Evolutionary conservation across 2,329 filamentous ascomycete genomes (phyloP).

Genomic region (Ceratocystis diversiconidia): DNA sequence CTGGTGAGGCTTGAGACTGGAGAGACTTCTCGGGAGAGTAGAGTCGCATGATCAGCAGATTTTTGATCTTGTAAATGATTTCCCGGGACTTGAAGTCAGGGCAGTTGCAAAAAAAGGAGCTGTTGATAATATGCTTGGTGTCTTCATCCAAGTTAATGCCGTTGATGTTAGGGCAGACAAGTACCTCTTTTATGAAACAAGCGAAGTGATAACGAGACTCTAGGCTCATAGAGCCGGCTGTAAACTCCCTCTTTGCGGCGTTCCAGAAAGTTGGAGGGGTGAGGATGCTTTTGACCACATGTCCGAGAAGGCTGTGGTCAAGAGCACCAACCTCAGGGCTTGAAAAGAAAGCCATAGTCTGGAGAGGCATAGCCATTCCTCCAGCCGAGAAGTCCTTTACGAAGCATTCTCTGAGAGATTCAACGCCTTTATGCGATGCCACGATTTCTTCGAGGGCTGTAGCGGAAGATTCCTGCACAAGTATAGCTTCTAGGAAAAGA

Average conservation of each 20-base stretch:
- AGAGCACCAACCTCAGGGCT: neutral
- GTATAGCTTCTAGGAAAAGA: conserved; percentile 10
- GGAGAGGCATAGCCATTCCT: neutral
- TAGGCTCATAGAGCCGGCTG: neutral
- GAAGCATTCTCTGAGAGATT: neutral
- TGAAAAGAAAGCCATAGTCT: conserved; percentile 3
- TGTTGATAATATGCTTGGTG: neutral
- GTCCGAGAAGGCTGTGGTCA: neutral
- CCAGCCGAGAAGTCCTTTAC: neutral
- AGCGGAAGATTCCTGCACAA: neutral
- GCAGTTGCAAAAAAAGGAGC: too few relatives aligned
- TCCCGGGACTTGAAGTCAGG: neutral
- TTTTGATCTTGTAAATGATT: neutral
- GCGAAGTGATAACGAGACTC: neutral
- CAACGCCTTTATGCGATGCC: neutral
- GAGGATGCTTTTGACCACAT: neutral
- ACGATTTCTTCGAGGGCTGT: neutral
- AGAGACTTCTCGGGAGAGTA: neutral
- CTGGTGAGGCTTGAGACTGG: conserved; percentile 26
- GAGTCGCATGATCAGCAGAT: neutral
- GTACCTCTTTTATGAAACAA: neutral
- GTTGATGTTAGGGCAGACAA: neutral
- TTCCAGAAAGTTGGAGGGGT: conserved; percentile 9
- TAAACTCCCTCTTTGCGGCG: neutral
- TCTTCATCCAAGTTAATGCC: neutral